These are phyloP conservation scores for Lunularia cruciata DNA, from an alignment of 225 moss, liverwort and hornwort species.

Conservation along the genomic window DNA sequence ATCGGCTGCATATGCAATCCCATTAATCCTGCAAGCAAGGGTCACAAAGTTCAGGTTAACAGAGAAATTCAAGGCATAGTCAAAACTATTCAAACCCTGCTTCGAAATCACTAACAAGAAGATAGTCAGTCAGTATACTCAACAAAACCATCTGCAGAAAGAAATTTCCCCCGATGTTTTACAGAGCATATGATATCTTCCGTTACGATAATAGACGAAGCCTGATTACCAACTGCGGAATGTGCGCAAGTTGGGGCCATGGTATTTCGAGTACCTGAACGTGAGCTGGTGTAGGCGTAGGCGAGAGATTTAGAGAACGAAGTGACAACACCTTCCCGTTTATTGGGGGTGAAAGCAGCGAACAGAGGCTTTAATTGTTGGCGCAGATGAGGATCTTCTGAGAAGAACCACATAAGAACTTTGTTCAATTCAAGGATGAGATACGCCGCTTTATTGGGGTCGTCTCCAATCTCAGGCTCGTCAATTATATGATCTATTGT, in stretches of 20 bases:
- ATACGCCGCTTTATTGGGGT: neutral
- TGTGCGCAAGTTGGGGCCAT: too few relatives aligned
- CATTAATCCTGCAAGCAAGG: conserved; percentile 2
- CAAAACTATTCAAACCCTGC: too few relatives aligned
- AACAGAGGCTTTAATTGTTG: conserved; percentile 10
- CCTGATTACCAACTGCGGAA: too few relatives aligned
- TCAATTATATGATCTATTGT: conserved; percentile 8
- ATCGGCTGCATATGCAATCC: conserved; percentile 10
- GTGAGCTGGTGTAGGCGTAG: conserved; percentile 15
- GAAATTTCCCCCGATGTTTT: too few relatives aligned
- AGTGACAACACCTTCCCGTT: neutral
- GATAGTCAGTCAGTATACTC: too few relatives aligned
- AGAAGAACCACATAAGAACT: conserved; percentile 31
- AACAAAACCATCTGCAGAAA: too few relatives aligned
- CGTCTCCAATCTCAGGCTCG: conserved; percentile 7
- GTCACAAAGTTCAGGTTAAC: too few relatives aligned
- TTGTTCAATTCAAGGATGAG: conserved; percentile 22
- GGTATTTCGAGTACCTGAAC: conserved; percentile 14
- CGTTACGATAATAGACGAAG: too few relatives aligned
- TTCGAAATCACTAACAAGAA: too few relatives aligned
- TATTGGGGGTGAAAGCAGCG: neutral
- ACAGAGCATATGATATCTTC: too few relatives aligned
- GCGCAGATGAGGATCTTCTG: conserved; percentile 26
- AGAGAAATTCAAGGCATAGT: too few relatives aligned
- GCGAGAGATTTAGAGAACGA: conserved; percentile 8